A percentile compares a stretch with the other conserved stretches of the same genome.
phyloP scores from a whole-genome alignment of 805 yeast species.

The Lipomyces mesembrius region DNA sequence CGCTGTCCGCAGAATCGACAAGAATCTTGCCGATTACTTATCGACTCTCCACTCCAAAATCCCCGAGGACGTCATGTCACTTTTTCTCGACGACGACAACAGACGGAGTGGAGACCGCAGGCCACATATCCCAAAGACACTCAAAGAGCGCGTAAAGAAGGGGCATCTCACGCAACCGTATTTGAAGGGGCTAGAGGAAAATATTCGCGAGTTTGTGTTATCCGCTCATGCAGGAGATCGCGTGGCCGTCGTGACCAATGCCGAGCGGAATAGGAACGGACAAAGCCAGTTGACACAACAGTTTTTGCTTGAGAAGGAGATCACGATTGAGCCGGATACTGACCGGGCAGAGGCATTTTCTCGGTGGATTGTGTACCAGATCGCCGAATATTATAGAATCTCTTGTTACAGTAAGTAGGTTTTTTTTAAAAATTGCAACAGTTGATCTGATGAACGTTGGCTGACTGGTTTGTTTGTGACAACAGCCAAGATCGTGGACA shows the following conservation, averaged over 20 bases:
- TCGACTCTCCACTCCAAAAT: conserved; percentile 12
- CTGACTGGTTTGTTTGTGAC: background rate
- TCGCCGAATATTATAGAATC: conserved; percentile 31
- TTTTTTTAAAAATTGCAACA: background rate
- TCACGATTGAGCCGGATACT: conserved; percentile 26
- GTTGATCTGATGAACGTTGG: no score
- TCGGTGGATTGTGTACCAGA: conserved; percentile 35
- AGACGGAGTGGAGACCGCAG: background rate
- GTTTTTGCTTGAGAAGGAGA: conserved; percentile 25
- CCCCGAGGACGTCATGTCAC: conserved; percentile 20
- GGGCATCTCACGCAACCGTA: conserved; percentile 36
- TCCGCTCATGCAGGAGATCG: conserved; percentile 13
- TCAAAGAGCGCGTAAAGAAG: conserved; percentile 33
- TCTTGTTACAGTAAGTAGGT: conserved; percentile 30
- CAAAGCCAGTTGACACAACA: background rate
- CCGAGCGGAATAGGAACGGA: background rate
- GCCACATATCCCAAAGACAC: conserved; percentile 19
- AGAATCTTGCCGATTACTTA: conserved; percentile 21
- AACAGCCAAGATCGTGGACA: conserved; percentile 23
- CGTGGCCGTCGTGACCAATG: background rate
- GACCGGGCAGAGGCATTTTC: conserved; percentile 32
- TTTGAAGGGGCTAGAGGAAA: conserved; percentile 26
- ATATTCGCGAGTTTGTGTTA: conserved; percentile 27
- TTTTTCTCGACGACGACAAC: background rate
- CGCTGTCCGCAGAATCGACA: conserved; percentile 31